Evolutionary conservation across 2,329 filamentous ascomycete species (phyloP), one percentile per base, ranked within the genome.

Genomic region (Verticillium alfalfae): DNA sequence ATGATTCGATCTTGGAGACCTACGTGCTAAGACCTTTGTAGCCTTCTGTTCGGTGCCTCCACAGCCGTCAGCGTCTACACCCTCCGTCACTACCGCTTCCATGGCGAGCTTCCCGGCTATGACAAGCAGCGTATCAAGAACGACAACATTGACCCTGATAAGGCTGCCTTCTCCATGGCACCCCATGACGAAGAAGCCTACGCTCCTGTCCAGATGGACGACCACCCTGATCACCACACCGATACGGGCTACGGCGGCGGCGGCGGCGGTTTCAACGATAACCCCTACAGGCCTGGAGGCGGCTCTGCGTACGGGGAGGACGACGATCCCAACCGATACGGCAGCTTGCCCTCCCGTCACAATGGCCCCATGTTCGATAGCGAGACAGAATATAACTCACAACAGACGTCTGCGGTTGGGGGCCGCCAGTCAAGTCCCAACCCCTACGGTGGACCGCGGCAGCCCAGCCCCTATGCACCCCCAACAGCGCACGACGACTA

Each of bases 151-250:
- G 87, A 89, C 70, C 87, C 87, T 0, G 86, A 89, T 73, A 88
- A 88, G 77, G 86, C 86, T 34, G 86, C 86, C 63, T 89, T 89
- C 75, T 88, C 85, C 61, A 87, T 86, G 73, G 84, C 84, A 15
- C 84, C 85, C n/a, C 83, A 87, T 69, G 85, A 86, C 67, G 86
- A 89, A 66, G 86, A 88, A 69, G 81, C 84, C 54, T 89, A 89
- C 68, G 84, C 86, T 58, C 84, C 84, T 15, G 81, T 88, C 64
- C 80, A 86, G 72, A 78, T 79, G 74, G 78, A 84, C 62, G 81
- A 86, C 67, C 79, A 85, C 64, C 73, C 76, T 61, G 78, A 83
- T 60, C 71, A 77, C 66, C 72, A 75, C 64, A 70, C 73, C 63
- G 72, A 75, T 64, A 70, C 73, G 63, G 71, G 68, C 49, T 73